Evolutionary conservation across 108 stramenopile species (phyloP).

Genomic region (Skeletonema menzelii): DNA sequence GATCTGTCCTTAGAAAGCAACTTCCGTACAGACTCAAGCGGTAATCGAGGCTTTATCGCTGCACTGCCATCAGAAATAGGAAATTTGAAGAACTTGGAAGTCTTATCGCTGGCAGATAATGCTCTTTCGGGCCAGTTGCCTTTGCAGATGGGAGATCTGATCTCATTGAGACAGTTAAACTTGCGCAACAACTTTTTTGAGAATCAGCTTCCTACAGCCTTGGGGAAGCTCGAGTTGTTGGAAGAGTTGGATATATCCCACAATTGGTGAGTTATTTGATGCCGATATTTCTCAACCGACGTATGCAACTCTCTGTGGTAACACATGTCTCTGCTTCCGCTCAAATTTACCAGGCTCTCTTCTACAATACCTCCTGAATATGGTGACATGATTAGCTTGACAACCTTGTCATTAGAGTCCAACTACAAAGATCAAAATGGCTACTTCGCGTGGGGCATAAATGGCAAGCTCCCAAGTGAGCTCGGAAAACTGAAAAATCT

Average conservation of each 20-base stretch:
- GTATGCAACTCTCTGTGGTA: neutral
- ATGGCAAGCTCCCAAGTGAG: constrained; percentile 33
- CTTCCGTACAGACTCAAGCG: constrained; percentile 21
- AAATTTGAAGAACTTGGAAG: constrained; percentile 27
- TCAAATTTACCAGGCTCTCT: constrained; percentile 26
- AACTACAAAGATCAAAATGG: constrained; percentile 42
- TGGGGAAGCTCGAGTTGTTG: constrained; percentile 34
- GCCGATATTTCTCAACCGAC: neutral
- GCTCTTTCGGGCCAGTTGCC: constrained; percentile 32
- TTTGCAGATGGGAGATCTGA: constrained; percentile 30
- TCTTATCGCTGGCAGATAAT: constrained; percentile 26
- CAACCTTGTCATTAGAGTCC: constrained; percentile 27
- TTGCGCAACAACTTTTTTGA: constrained; percentile 39
- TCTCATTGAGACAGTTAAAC: constrained; percentile 34
- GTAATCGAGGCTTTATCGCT: constrained; percentile 23
- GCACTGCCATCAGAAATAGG: constrained; percentile 28
- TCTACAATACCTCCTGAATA: constrained; percentile 41
- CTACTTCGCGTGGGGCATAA: constrained; percentile 40
- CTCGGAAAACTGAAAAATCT: constrained; percentile 43
- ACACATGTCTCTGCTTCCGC: neutral
- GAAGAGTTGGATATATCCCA: constrained; percentile 39
- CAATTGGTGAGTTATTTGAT: constrained; percentile 33
- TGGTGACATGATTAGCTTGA: constrained; percentile 37
- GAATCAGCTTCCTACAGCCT: constrained; percentile 22
- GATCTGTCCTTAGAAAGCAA: constrained; percentile 41